Conservation (phyloP, 1,139 yeast species). For the Geotrichum citri-aurantii region DNA sequence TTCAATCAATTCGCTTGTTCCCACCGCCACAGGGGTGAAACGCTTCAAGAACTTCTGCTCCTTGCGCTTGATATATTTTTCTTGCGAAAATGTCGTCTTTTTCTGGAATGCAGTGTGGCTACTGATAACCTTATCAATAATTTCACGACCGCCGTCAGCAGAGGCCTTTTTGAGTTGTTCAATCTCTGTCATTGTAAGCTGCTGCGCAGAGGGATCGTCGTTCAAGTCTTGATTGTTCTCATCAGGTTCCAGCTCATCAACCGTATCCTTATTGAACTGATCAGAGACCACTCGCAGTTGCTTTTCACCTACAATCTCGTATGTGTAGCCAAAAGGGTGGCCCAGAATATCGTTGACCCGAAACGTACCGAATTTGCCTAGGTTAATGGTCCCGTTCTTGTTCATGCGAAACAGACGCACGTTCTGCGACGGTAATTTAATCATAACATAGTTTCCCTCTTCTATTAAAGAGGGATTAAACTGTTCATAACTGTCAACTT, state of each 20-base stretch:
- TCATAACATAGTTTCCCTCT: constrained; percentile 54
- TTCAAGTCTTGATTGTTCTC: constrained; percentile 63
- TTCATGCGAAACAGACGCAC: constrained; percentile 62
- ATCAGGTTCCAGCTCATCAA: constrained; percentile 31
- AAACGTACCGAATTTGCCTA: constrained; percentile 92
- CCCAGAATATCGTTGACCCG: constrained; percentile 70
- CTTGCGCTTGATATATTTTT: constrained; percentile 83
- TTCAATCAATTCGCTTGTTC: constrained; percentile 69
- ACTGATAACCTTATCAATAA: constrained; percentile 74
- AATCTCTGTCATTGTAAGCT: constrained; percentile 66
- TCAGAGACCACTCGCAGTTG: constrained; percentile 26
- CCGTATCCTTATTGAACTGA: constrained; percentile 29
- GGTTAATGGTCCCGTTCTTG: constrained; percentile 53
- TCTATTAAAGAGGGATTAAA: constrained; percentile 30
- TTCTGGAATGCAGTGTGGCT: constrained; percentile 84
- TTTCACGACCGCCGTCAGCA: constrained; percentile 55
- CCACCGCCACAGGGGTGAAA: constrained; percentile 74
- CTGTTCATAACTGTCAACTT: constrained; percentile 10
- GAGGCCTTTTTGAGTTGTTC: constrained; percentile 58
- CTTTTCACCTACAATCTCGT: constrained; percentile 60
- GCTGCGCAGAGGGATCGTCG: constrained; percentile 76
- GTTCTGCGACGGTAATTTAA: constrained; percentile 77
- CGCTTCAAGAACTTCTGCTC: constrained; percentile 84
- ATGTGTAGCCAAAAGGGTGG: constrained; percentile 79
- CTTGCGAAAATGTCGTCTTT: constrained; percentile 85